Evolutionary conservation across 2,329 filamentous ascomycete genomes (phyloP), one percentile per base, ranked within the genome.

Genomic region (Pseudocercospora fuligena): DNA sequence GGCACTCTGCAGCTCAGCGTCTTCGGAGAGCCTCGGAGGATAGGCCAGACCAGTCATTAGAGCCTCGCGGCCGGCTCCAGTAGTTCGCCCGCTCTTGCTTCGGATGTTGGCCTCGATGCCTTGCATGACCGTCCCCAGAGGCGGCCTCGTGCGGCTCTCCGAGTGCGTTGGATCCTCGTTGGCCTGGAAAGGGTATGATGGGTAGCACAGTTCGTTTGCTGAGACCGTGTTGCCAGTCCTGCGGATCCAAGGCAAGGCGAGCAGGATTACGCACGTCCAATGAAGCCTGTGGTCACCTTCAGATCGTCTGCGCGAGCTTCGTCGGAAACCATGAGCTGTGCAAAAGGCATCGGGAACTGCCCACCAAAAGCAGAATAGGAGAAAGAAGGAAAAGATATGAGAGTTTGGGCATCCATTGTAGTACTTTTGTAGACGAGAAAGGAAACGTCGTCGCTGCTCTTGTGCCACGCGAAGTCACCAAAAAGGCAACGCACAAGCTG

Each of bases 81-180:
- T 23, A 58, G 27, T 40, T 40, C 54, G 54, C 31, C 54, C 27
- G 54, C 54, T 58, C n/a, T 16, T 40, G 31, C 31, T 12, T 58
- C 54, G 54, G 31, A 56, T 56, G 9, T 56, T 56, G 51, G 11
- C 51, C 21, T 57, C 53, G 53, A 57, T 57, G 31, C 53, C 27
- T n/a, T 36, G 53, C 53, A 57, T 57, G n/a, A 19, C 1, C 1
- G 25, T 2, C n/a, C 27, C 27, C 27, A 21, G 27, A 57, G 53
- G 53, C 49, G 19, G 19, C 23, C 25, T 27, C 21, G 25, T 51
- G 51, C 12, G 51, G 51, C 51, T 31, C 21, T 29, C 51, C 51
- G 6, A 23, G 51, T 2, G 51, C 23, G 51, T 31, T 27, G 16
- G 12, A 29, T 54, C 51, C 51, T 58, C 29, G 29, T n/a, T 19